Base-by-base conservation (phyloP, 768 basidiomycete species). In the Mrakia hoshinonis region DNA sequence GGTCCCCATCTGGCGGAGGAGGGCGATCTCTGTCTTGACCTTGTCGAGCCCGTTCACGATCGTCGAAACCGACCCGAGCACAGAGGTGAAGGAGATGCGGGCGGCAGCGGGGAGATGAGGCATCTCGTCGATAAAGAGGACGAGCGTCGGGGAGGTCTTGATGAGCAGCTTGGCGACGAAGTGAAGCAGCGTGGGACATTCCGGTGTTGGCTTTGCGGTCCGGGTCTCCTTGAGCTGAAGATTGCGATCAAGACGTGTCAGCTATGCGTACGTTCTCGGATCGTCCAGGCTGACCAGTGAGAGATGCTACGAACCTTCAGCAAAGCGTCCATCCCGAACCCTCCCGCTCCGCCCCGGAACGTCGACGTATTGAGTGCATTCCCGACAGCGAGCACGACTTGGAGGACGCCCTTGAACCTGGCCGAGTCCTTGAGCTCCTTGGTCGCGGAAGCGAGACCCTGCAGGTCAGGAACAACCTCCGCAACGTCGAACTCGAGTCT, bases 181-280 rank as follows among this genome's bases (percentile, higher is more conserved):
- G 78, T 95, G 93, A 15, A 96, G 82, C n/a, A 97, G 81, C 0
- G 92, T 95, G 0, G 92, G 91, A 74, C 91, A 94, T 9, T 85
- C 85, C 0, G 85, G 62, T 0, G 85, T 84, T 0, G 84, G 85
- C 69, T 85, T 87, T 0, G 84, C 85, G 0, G 90, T 89, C 79
- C 85, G 90, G 10, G 88, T 92, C 75, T 93, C 91, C 76, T 86
- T 88, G 80, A 92, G 80, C 92, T 95, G 73, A 39, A 26, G 54
- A 38, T 26, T 1, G 36, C 20, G 13, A 38, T 15, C 15, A n/a
- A 39, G 15, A 15, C 4, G 36, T 43, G 6, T 20, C 15, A 26
- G 24, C 52, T 46, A 15, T n/a, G n/a, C n/a, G n/a, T n/a, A 31
- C 11, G 20, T 0, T 2, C 4, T 18, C 0, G 36, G 1, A 12